Percentiles rank a stretch among this genome's conserved stretches.
These are phyloP conservation scores for Gnomoniopsis sp. DNA, from an alignment of 2,329 filamentous ascomycete species.

Conservation along the genomic window DNA sequence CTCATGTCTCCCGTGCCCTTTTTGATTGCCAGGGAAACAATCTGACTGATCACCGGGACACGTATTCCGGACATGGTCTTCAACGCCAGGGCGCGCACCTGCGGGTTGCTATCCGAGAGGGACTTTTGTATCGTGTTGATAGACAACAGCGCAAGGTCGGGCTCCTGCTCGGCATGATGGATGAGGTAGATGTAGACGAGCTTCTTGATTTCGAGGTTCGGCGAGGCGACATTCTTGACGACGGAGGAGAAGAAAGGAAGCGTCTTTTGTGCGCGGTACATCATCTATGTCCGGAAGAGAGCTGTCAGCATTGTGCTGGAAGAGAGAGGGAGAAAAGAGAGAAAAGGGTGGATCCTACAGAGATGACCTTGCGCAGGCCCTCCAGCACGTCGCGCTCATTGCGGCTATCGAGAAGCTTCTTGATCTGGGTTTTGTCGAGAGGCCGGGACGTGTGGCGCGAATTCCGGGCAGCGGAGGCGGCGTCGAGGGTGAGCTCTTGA, in stretches of 20 bases:
- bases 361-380: conserved; percentile 81
- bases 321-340: not conserved
- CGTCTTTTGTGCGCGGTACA: conserved; percentile 86
- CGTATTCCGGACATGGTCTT: conserved; percentile 96
- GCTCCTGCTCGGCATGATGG: conserved; percentile 93
- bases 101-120: conserved; percentile 85
- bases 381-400: conserved; percentile 92
- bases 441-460: conserved; percentile 59
- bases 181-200: conserved; percentile 98
- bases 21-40: conserved; percentile 93
- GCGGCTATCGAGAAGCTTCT: conserved; percentile 90
- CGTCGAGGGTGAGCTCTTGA: conserved; percentile 95
- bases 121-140: conserved; percentile 99
- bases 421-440: conserved; percentile 78
- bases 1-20: conserved; percentile 93
- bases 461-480: conserved; percentile 80
- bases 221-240: conserved; percentile 94
- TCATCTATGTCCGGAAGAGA: conserved; percentile 63
- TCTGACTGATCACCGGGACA: conserved; percentile 97
- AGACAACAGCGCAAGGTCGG: conserved; percentile 88
- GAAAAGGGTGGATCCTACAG: conserved; percentile 53
- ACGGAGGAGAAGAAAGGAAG: conserved; percentile 95
- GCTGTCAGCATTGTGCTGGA: not conserved
- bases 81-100: conserved; percentile 85
- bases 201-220: conserved; percentile 94